Evolutionary conservation across 1,284 basidiomycete species (phyloP).

Genomic region (Phlebopus sp.): DNA sequence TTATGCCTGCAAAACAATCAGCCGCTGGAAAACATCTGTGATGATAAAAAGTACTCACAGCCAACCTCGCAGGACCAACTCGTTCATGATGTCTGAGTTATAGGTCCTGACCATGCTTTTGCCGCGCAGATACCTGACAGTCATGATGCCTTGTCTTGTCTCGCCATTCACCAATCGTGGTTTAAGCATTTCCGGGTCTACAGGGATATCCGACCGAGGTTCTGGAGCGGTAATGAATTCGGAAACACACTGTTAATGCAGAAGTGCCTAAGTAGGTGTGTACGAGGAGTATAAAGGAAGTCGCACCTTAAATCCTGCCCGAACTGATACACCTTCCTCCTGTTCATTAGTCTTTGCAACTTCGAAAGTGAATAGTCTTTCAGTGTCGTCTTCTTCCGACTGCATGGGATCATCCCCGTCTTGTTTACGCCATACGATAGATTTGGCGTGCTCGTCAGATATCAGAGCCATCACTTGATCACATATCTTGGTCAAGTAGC

Average conservation of each 20-base stretch:
- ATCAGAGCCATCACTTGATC: conserved; percentile 52
- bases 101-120: conserved; percentile 12
- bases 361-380: conserved; percentile 53
- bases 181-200: conserved; percentile 24
- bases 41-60: conserved; percentile 10
- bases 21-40: conserved; percentile 3
- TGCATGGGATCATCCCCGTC: conserved; percentile 27
- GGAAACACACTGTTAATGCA: conserved; percentile 16
- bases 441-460: conserved; percentile 42
- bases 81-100: conserved; percentile 3
- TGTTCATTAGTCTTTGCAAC: conserved; percentile 58
- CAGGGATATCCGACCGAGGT: conserved; percentile 18
- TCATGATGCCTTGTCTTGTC: conserved; percentile 35
- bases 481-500: conserved; percentile 54
- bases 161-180: conserved; percentile 35
- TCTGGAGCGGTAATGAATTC: conserved; percentile 13
- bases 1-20: conserved; percentile 19
- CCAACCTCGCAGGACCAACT: conserved; percentile 18
- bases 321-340: conserved; percentile 45
- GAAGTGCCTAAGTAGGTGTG: background rate
- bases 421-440: conserved; percentile 42
- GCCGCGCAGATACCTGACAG: conserved; percentile 22
- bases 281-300: background rate
- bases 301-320: conserved; percentile 42
- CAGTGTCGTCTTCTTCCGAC: conserved; percentile 38